Conservation (phyloP, 768 basidiomycete genomes). For the Pleurotus pulmonarius region DNA sequence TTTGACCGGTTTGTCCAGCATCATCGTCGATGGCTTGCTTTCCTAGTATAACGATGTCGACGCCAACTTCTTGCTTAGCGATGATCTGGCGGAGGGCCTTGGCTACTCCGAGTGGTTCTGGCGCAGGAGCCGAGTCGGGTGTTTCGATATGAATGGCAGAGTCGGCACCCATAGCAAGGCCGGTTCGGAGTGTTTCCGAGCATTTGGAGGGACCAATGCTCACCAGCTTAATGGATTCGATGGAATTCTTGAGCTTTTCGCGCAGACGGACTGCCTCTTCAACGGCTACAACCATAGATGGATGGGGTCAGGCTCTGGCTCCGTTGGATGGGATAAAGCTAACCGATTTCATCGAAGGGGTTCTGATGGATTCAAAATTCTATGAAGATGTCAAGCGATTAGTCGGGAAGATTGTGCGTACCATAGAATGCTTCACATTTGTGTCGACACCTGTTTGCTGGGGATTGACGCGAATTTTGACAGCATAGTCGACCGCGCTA, state of each 20-base stretch:
- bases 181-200: slow-evolving; percentile 87
- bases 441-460: slow-evolving; percentile 95
- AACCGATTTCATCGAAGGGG: slow-evolving; percentile 98
- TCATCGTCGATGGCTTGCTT: slow-evolving; percentile 99
- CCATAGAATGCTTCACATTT: slow-evolving; percentile 99
- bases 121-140: slow-evolving; percentile 64
- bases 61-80: slow-evolving; percentile 49
- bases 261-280: slow-evolving; percentile 97
- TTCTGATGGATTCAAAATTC: slow-evolving; percentile 49
- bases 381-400: too few relatives aligned
- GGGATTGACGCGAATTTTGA: slow-evolving; percentile 96
- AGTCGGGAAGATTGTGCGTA: slow-evolving; percentile 27
- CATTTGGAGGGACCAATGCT: slow-evolving; percentile 94
- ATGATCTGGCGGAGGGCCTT: slow-evolving; percentile 80
- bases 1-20: slow-evolving; percentile 92
- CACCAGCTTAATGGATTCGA: slow-evolving; percentile 86
- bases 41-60: slow-evolving; percentile 91
- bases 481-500: slow-evolving; percentile 94
- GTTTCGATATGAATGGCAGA: slow-evolving; percentile 86
- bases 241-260: slow-evolving; percentile 69
- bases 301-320: background rate
- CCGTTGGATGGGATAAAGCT: slow-evolving; percentile 9
- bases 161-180: slow-evolving; percentile 98
- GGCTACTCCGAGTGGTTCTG: slow-evolving; percentile 91
- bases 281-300: slow-evolving; percentile 55